These are phyloP conservation scores for Colletotrichum orbiculare DNA, from an alignment of 2,329 filamentous ascomycete species.

Conservation along the genomic window DNA sequence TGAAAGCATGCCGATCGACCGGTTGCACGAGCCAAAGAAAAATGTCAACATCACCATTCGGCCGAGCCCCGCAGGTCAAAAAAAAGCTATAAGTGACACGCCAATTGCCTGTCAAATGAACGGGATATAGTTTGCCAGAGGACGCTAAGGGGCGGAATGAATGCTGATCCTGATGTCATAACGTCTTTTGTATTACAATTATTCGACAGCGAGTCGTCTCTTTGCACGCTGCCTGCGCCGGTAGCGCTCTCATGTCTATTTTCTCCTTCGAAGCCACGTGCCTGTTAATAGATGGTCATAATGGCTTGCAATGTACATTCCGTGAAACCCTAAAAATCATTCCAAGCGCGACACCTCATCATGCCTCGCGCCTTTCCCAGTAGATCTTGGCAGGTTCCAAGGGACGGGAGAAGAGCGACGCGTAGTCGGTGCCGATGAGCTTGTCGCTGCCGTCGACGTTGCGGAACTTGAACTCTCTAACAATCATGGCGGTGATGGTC, in stretches of 20 bases:
- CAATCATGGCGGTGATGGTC: conserved; percentile 81
- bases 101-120: background rate
- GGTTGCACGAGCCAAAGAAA: conserved; percentile 2
- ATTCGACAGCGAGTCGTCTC: conserved; percentile 12
- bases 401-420: conserved; percentile 79
- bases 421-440: conserved; percentile 76
- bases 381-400: conserved; percentile 76
- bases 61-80: background rate
- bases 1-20: conserved; percentile 16
- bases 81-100: background rate
- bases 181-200: conserved; percentile 35
- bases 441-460: conserved; percentile 78
- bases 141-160: background rate
- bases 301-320: conserved; percentile 29
- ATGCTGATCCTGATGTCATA: conserved; percentile 27
- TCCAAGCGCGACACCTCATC: background rate
- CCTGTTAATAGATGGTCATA: conserved; percentile 6
- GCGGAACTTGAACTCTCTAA: conserved; percentile 82
- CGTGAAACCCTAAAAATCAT: conserved; percentile 5
- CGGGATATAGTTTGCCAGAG: background rate
- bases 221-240: conserved; percentile 16
- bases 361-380: conserved; percentile 75
- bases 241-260: conserved; percentile 33
- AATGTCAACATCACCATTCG: conserved; percentile 15
- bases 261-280: conserved; percentile 23